These are phyloP conservation scores for Penicillium glabrum DNA, from an alignment of 2,329 filamentous ascomycete species.

Conservation along the genomic window DNA sequence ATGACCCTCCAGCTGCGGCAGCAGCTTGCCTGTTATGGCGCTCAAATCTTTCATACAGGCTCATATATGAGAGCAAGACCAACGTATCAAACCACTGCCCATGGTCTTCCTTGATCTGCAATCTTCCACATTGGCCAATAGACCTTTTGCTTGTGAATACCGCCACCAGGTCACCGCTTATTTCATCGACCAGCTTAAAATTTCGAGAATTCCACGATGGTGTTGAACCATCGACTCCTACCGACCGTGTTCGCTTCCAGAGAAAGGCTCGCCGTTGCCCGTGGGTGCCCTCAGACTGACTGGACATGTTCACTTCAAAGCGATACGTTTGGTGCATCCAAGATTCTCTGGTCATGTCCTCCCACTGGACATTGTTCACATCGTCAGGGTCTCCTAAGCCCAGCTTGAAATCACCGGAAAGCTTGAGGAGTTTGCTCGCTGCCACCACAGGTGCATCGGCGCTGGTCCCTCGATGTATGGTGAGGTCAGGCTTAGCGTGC, in stretches of 20 bases:
- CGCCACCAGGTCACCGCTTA: slow-evolving; percentile 15
- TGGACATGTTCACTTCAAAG: slow-evolving; percentile 20
- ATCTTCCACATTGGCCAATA: slow-evolving; percentile 10
- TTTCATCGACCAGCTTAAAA: slow-evolving; percentile 26
- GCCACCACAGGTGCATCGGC: slow-evolving; percentile 18
- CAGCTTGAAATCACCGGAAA: slow-evolving; percentile 26
- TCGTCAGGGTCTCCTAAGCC: slow-evolving; percentile 26
- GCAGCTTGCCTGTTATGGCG: slow-evolving; percentile 5
- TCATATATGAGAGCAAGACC: slow-evolving; percentile 16
- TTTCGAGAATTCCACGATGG: slow-evolving; percentile 20
- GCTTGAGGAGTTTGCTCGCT: slow-evolving; percentile 23
- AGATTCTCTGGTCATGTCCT: slow-evolving; percentile 24
- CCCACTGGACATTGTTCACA: slow-evolving; percentile 22
- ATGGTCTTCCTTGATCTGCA: slow-evolving; percentile 17
- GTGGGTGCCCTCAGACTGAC: not conserved
- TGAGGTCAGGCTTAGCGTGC: slow-evolving; percentile 16
- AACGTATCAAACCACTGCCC: slow-evolving; percentile 18
- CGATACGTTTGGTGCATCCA: slow-evolving; percentile 23
- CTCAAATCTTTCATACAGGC: slow-evolving; percentile 15
- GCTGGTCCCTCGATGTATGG: slow-evolving; percentile 11
- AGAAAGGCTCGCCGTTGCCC: slow-evolving; percentile 18
- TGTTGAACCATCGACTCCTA: slow-evolving; percentile 17
- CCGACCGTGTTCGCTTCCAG: slow-evolving; percentile 29
- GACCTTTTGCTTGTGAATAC: slow-evolving; percentile 13
- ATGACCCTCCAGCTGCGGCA: slow-evolving; percentile 10